phyloP scores from a whole-genome alignment of 805 yeast species.

The Kodamaea nitidulidarum region DNA sequence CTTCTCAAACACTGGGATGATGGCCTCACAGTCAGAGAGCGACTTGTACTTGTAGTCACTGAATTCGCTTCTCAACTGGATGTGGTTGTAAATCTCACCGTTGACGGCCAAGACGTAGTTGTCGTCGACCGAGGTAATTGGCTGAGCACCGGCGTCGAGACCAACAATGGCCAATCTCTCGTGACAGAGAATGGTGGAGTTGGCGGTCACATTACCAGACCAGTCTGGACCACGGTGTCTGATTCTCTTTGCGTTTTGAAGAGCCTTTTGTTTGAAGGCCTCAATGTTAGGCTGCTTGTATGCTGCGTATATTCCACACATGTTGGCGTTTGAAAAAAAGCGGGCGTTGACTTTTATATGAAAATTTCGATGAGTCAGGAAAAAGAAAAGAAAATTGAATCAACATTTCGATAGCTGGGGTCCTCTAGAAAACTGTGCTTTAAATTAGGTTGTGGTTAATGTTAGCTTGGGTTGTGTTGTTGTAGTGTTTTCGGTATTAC shows the following conservation, averaged over 20 bases:
- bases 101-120: constrained; percentile 77
- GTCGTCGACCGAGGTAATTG: constrained; percentile 78
- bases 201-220: constrained; percentile 83
- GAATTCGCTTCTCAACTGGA: constrained; percentile 74
- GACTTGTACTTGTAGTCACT: constrained; percentile 75
- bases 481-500: too few relatives aligned
- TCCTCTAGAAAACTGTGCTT: too few relatives aligned
- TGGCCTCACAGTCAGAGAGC: constrained; percentile 94
- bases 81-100: constrained; percentile 98
- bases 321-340: constrained; percentile 21
- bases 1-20: constrained; percentile 86
- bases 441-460: too few relatives aligned
- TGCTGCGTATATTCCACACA: constrained; percentile 99
- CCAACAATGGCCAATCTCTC: constrained; percentile 98
- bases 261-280: constrained; percentile 79
- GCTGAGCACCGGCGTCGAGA: constrained; percentile 97
- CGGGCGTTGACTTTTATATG: neutral
- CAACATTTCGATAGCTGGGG: neutral
- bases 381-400: neutral
- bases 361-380: constrained; percentile 7
- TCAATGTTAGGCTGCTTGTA: constrained; percentile 77
- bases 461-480: too few relatives aligned
- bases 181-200: constrained; percentile 81
- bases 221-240: constrained; percentile 99
- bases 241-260: constrained; percentile 85